Percentiles rank a stretch among this genome's conserved stretches.
These are phyloP conservation scores for Cercospora nicotianae DNA, from an alignment of 2,329 filamentous ascomycete genomes.

Conservation along the genomic window DNA sequence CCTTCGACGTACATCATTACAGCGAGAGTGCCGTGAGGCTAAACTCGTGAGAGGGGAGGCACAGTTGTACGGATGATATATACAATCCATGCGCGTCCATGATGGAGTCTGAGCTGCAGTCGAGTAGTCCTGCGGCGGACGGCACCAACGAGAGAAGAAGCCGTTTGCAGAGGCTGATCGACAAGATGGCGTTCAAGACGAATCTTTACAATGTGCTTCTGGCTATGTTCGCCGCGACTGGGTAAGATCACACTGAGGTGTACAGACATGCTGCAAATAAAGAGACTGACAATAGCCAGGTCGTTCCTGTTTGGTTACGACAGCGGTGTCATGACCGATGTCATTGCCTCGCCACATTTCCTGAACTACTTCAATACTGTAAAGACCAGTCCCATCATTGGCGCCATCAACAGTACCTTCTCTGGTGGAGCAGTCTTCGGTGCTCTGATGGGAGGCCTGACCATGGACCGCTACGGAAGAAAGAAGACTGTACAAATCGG, in stretches of 20 bases:
- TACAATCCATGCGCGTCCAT: slow-evolving; percentile 3
- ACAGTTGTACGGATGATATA: background rate
- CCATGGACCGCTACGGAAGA: slow-evolving; percentile 63
- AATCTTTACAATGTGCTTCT: slow-evolving; percentile 34
- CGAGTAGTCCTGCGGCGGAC: background rate
- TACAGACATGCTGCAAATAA: background rate
- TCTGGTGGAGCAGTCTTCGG: slow-evolving; percentile 59
- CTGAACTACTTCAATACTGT: slow-evolving; percentile 58
- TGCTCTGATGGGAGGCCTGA: slow-evolving; percentile 54
- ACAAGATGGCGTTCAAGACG: slow-evolving; percentile 23
- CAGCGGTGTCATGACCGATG: slow-evolving; percentile 48
- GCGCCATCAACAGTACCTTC: slow-evolving; percentile 65
- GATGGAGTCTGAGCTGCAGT: slow-evolving; percentile 3
- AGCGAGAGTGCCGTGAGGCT: slow-evolving; percentile 15
- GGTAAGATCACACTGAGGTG: slow-evolving; percentile 18
- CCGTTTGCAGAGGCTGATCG: background rate
- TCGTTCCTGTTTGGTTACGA: slow-evolving; percentile 51
- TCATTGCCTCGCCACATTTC: slow-evolving; percentile 59
- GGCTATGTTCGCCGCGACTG: slow-evolving; percentile 34
- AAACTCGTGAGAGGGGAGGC: slow-evolving; percentile 6
- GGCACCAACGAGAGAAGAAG: background rate
- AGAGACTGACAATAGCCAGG: slow-evolving; percentile 21
- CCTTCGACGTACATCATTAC: slow-evolving; percentile 7
- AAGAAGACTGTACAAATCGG: slow-evolving; percentile 61
- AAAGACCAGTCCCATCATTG: slow-evolving; percentile 54